Percentiles rank a stretch among this genome's conserved stretches.
phyloP scores from a whole-genome alignment of 2,329 filamentous ascomycete genomes.

The Geosmithia morbida region DNA sequence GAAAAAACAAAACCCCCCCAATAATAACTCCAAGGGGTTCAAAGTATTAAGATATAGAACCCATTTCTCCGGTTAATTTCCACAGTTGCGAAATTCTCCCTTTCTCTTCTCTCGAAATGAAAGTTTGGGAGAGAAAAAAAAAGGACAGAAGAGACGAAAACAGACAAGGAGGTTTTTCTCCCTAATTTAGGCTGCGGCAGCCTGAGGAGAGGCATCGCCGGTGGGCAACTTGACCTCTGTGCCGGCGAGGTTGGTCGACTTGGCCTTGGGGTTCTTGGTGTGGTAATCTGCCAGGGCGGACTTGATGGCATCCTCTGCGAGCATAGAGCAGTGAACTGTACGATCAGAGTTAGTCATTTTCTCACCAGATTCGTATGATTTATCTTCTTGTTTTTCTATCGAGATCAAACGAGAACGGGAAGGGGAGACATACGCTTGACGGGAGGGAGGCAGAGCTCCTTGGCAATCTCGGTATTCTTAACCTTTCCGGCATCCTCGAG shows the following conservation, averaged over 20 bases:
- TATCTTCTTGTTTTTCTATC: no score
- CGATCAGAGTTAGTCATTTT: not conserved
- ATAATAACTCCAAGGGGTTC: no score
- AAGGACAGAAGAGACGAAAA: no score
- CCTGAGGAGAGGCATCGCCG: constrained; percentile 1
- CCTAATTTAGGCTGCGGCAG: constrained; percentile 2
- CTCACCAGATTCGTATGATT: not conserved
- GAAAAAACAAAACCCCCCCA: no score
- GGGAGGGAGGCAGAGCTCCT: constrained; percentile 80
- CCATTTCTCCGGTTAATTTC: no score
- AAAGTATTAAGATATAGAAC: no score
- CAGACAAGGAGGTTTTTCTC: not conserved
- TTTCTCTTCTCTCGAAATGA: no score
- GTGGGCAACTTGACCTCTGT: constrained; percentile 26
- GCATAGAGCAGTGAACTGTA: constrained; percentile 78
- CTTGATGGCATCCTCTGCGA: constrained; percentile 85
- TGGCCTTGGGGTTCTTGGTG: constrained; percentile 47
- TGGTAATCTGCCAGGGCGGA: constrained; percentile 83
- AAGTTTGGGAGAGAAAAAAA: no score
- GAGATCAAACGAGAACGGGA: not conserved
- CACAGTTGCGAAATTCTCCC: no score
- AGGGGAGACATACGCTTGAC: constrained; percentile 58
- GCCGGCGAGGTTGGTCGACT: constrained; percentile 61
- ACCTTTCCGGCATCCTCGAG: constrained; percentile 85
- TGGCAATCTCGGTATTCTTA: constrained; percentile 95